Conservation (phyloP, 2,329 filamentous ascomycete species). For the Colletotrichum plurivorum region DNA sequence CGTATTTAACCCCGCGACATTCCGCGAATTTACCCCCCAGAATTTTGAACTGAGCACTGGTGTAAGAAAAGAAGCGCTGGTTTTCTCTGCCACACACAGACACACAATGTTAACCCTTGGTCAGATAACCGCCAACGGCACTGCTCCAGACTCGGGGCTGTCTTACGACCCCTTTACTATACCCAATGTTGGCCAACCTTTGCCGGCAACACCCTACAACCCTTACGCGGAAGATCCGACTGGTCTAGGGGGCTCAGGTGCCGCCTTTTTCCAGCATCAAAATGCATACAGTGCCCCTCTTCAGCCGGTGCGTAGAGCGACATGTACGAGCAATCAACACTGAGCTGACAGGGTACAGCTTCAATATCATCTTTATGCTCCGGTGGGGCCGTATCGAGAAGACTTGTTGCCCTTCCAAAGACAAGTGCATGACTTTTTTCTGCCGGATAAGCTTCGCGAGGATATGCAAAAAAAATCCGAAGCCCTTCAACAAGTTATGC, state of each 20-base stretch:
- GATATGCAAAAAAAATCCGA: constrained; percentile 92
- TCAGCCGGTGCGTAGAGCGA: constrained; percentile 69
- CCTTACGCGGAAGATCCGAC: constrained; percentile 84
- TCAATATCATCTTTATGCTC: constrained; percentile 94
- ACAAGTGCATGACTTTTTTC: constrained; percentile 90
- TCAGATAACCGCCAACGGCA: constrained; percentile 62
- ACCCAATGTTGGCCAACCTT: constrained; percentile 65
- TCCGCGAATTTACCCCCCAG: constrained; percentile 72
- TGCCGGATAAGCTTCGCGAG: constrained; percentile 88
- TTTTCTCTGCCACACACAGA: no score
- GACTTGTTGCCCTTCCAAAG: constrained; percentile 89
- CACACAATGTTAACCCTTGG: constrained; percentile 1
- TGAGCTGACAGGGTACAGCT: constrained; percentile 63
- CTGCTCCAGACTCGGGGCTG: constrained; percentile 62
- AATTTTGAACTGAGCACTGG: constrained; percentile 66
- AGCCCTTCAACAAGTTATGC: constrained; percentile 86
- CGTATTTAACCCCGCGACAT: constrained; percentile 69
- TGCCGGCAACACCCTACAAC: constrained; percentile 71
- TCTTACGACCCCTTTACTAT: constrained; percentile 77
- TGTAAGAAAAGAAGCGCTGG: constrained; percentile 52
- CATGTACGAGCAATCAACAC: background rate
- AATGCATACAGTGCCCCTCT: constrained; percentile 64
- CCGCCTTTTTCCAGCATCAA: constrained; percentile 77
- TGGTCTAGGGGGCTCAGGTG: constrained; percentile 67
- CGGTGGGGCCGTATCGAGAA: constrained; percentile 85